These are phyloP conservation scores for Boletus smithii DNA, from an alignment of 1,284 basidiomycete genomes.

Conservation along the genomic window DNA sequence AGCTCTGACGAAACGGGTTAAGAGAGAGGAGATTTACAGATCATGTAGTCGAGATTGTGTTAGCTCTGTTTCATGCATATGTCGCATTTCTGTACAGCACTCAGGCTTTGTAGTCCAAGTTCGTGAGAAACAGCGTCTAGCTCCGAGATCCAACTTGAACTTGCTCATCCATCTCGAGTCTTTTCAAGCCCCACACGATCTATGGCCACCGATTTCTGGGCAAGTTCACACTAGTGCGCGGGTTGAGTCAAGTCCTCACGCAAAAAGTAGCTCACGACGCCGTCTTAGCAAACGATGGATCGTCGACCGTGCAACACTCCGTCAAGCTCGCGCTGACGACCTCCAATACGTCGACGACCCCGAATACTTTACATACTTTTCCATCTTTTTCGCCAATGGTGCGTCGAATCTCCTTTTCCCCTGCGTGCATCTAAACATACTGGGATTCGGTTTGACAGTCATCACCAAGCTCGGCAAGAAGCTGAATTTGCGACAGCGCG, in stretches of 20 bases:
- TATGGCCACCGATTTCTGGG: conserved; percentile 78
- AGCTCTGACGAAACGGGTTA: no score
- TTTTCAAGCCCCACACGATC: background rate
- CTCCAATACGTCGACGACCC: conserved; percentile 72
- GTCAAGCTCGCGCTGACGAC: conserved; percentile 72
- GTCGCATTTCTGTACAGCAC: no score
- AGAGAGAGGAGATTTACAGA: no score
- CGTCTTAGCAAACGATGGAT: conserved; percentile 79
- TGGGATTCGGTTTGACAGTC: conserved; percentile 43
- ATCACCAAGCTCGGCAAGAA: conserved; percentile 88
- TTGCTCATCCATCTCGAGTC: background rate
- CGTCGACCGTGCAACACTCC: conserved; percentile 73
- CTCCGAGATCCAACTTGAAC: background rate
- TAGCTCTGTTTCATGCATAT: no score
- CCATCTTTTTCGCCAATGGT: conserved; percentile 86
- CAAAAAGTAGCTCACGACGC: conserved; percentile 16
- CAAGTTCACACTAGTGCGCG: conserved; percentile 69
- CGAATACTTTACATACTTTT: conserved; percentile 73
- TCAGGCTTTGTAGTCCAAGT: no score
- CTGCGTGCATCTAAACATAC: background rate
- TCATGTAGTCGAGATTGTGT: no score
- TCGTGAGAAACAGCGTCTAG: no score
- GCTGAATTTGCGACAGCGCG: conserved; percentile 80
- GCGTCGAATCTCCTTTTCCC: background rate
- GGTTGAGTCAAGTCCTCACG: conserved; percentile 9